Evolutionary conservation across 176 grass and related monocot species (phyloP).

Genomic region (Tillandsia fasciculata): DNA sequence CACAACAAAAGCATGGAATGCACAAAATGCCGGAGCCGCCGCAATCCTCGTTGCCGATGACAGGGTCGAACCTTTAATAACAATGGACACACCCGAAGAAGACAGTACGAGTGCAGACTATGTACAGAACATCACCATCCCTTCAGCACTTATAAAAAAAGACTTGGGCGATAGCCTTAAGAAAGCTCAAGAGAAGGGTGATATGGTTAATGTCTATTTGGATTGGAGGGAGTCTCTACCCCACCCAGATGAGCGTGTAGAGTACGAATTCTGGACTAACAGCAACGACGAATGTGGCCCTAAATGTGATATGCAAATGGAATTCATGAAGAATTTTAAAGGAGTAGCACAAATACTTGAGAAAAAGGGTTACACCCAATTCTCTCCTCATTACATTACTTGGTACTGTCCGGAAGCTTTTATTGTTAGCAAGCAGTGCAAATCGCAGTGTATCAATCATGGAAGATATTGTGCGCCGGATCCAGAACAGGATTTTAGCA

Average conservation of each 20-base stretch:
- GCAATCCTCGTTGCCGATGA: conserved; percentile 69
- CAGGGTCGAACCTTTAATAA: conserved; percentile 60
- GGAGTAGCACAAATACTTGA: conserved; percentile 75
- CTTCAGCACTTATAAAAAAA: conserved; percentile 70
- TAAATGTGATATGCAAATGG: conserved; percentile 86
- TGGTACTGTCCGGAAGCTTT: conserved; percentile 88
- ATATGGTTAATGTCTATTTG: conserved; percentile 68
- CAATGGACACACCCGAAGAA: conserved; percentile 86
- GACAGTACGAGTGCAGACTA: conserved; percentile 31
- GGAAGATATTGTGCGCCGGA: conserved; percentile 89
- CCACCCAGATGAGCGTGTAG: conserved; percentile 84
- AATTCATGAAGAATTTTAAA: conserved; percentile 74
- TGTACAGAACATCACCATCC: conserved; percentile 75
- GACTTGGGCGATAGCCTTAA: conserved; percentile 58
- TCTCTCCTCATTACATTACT: conserved; percentile 90
- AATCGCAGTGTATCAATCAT: conserved; percentile 83
- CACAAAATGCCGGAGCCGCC: conserved; percentile 72
- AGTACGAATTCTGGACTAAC: conserved; percentile 93
- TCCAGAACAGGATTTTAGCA: conserved; percentile 83
- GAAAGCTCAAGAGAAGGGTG: conserved; percentile 43
- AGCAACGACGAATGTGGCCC: conserved; percentile 89
- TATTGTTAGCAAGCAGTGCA: conserved; percentile 69
- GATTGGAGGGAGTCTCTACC: conserved; percentile 86
- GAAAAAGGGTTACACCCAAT: conserved; percentile 75
- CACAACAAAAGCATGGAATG: conserved; percentile 78